Percentiles rank a stretch among this genome's conserved stretches.
Evolutionary conservation across 2,329 filamentous ascomycete genomes (phyloP).

Genomic region (Lecanicillium sp.): DNA sequence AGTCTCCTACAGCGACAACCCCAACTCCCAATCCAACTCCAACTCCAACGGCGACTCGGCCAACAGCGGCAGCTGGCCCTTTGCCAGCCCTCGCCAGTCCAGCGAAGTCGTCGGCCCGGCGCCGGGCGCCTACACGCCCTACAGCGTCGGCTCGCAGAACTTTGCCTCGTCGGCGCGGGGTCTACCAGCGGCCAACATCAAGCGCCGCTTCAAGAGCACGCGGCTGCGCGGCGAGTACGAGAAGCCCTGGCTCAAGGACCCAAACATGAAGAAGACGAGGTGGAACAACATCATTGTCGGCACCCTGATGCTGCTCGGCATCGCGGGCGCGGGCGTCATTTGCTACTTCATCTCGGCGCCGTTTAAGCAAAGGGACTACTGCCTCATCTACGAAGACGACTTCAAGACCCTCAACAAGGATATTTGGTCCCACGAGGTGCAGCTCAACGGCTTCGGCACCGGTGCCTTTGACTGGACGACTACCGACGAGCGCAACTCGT

Average conservation of each 20-base stretch:
- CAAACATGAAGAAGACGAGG: slow-evolving; percentile 22
- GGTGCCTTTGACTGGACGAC: slow-evolving; percentile 50
- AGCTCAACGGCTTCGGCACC: slow-evolving; percentile 36
- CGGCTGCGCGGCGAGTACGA: slow-evolving; percentile 26
- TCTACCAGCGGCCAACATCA: neutral
- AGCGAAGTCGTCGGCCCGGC: neutral
- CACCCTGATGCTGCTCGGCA: slow-evolving; percentile 22
- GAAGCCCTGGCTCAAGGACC: slow-evolving; percentile 30
- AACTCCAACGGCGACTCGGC: too few species aligned
- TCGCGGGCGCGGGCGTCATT: slow-evolving; percentile 24
- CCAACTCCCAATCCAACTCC: too few species aligned
- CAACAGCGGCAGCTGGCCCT: too few species aligned
- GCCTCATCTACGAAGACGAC: slow-evolving; percentile 41
- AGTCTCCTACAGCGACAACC: too few species aligned
- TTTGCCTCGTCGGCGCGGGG: neutral
- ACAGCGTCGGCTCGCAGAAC: neutral
- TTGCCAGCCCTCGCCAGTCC: neutral
- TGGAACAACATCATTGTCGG: slow-evolving; percentile 28
- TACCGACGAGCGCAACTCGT: slow-evolving; percentile 36
- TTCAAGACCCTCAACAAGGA: slow-evolving; percentile 35
- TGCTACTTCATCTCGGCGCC: slow-evolving; percentile 21
- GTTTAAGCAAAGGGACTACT: slow-evolving; percentile 28
- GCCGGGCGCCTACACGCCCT: slow-evolving; percentile 2
- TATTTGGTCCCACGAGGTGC: slow-evolving; percentile 42
- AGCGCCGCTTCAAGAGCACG: slow-evolving; percentile 22